Evolutionary conservation across 345 rosid species (phyloP), one percentile per base, ranked within the genome.

Genomic region (Eucalyptus melliodora): DNA sequence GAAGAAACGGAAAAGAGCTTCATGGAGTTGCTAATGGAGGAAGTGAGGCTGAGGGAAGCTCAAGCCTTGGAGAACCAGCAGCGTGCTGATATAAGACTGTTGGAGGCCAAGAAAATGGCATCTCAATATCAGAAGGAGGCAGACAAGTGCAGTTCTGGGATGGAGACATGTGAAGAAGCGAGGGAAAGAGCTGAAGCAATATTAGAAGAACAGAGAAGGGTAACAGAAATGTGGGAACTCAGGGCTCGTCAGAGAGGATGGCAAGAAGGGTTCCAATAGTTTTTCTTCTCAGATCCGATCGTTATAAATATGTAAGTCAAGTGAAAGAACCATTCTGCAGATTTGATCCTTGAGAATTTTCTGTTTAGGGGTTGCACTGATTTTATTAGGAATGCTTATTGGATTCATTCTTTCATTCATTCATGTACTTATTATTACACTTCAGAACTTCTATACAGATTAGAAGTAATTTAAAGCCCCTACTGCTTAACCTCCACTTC

Each of bases 91-190:
- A 91, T 93, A 90, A 90, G 93, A 55, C 89, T 95, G 60, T 65
- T 95, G 60, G 97, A 95, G 81, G 96, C 96, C 16, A 96, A 94
- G 93, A 94, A 94, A 93, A 93, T 94, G 50, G 92, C 97, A 16
- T 95, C 95, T 30, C 95, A 96, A 90, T 96, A 92, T 89, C 95
- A 93, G 87, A 94, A 96, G 92, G 96, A 94, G 72, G 96, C 96
- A 55, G 98, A 94, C 88, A 96, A 95, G 88, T 96, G 98, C 92
- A 93, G 93, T 80, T 92, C 92, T 88, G 97, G 97, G 40, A 94
- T 96, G 95, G 96, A 94, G 90, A 96, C 97, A 30, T 96, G 98
- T 72, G 97, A 95, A 89, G 93, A 88, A 88, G 96, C 95, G 40
- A 93, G 97, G 89, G 96, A 96, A 93, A 94, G 90, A 89, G 91